A percentile compares a stretch with the other conserved stretches of the same genome.
phyloP scores from a whole-genome alignment of 2,329 filamentous ascomycete species.

The Aulographum hederae region DNA sequence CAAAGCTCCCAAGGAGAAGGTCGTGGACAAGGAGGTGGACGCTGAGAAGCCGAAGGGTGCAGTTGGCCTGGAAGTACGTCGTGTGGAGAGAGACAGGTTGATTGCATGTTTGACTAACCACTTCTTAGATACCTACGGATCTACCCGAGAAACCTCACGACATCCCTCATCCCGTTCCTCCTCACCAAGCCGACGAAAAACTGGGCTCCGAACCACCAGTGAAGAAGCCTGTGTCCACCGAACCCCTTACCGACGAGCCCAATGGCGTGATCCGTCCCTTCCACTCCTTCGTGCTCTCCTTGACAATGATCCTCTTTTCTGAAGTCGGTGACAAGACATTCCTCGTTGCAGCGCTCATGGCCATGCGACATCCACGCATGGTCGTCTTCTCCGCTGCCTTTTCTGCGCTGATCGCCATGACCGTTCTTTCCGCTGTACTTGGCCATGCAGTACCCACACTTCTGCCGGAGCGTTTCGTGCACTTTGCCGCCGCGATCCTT shows the following conservation, averaged over 20 bases:
- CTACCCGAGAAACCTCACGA: constrained; percentile 65
- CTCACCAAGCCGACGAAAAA: constrained; percentile 43
- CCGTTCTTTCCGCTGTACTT: constrained; percentile 75
- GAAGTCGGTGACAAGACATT: constrained; percentile 99
- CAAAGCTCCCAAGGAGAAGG: constrained; percentile 10
- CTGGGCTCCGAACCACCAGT: constrained; percentile 15
- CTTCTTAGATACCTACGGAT: constrained; percentile 54
- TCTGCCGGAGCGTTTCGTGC: constrained; percentile 79
- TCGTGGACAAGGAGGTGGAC: constrained; percentile 19
- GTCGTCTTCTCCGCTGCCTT: constrained; percentile 94
- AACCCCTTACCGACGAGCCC: constrained; percentile 13
- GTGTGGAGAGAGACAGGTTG: neutral
- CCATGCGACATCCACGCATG: constrained; percentile 90
- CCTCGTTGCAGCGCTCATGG: constrained; percentile 91
- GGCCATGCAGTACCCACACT: constrained; percentile 83
- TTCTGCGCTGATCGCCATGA: constrained; percentile 82
- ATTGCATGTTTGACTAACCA: neutral
- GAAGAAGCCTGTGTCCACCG: constrained; percentile 10
- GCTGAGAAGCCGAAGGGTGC: constrained; percentile 21
- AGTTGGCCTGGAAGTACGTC: constrained; percentile 35
- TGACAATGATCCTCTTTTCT: constrained; percentile 94
- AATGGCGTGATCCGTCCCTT: constrained; percentile 53
- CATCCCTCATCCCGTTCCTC: constrained; percentile 49
- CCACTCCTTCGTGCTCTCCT: constrained; percentile 80
- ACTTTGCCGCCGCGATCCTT: constrained; percentile 64